phyloP scores from a whole-genome alignment of 371 early-diverging fungal species.

The Sporodiniella umbellata region DNA sequence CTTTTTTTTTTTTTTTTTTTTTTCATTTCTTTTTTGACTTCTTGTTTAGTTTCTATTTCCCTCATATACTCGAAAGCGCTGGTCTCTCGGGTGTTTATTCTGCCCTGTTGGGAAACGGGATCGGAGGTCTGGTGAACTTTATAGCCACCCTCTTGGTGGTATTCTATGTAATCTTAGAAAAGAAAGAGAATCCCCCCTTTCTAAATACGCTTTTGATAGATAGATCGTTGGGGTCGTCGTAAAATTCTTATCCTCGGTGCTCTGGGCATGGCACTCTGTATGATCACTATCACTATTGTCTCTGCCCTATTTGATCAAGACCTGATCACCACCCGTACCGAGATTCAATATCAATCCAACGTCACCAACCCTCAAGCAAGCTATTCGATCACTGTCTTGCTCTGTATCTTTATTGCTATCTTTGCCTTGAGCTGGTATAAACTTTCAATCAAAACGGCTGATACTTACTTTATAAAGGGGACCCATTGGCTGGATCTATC shows the following conservation, averaged over 20 bases:
- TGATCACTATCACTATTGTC: slow-evolving; percentile 39
- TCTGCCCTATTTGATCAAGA: slow-evolving; percentile 36
- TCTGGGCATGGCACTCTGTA: slow-evolving; percentile 30
- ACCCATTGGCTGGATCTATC: slow-evolving; percentile 89
- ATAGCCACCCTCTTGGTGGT: slow-evolving; percentile 67
- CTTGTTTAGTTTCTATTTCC: slow-evolving; percentile 52
- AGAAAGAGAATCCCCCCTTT: too few relatives aligned
- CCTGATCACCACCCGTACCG: background rate
- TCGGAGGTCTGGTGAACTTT: slow-evolving; percentile 64
- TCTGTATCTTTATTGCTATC: slow-evolving; percentile 62
- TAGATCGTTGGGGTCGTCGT: slow-evolving; percentile 63
- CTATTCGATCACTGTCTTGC: slow-evolving; percentile 51
- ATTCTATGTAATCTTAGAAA: slow-evolving; percentile 54
- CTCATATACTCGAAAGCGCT: slow-evolving; percentile 62
- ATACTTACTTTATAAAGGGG: too few relatives aligned
- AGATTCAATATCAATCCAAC: background rate
- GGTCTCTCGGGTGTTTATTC: slow-evolving; percentile 50
- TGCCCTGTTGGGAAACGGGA: slow-evolving; percentile 58
- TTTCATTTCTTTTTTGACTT: background rate
- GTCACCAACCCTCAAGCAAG: slow-evolving; percentile 21
- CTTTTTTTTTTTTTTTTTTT: too few relatives aligned
- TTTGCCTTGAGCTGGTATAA: slow-evolving; percentile 86
- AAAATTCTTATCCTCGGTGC: slow-evolving; percentile 51
- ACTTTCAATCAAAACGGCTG: too few relatives aligned
- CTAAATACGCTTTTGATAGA: too few relatives aligned